Conservation (phyloP, 169 alveolate species). For the Plasmodium gonderi region DNA sequence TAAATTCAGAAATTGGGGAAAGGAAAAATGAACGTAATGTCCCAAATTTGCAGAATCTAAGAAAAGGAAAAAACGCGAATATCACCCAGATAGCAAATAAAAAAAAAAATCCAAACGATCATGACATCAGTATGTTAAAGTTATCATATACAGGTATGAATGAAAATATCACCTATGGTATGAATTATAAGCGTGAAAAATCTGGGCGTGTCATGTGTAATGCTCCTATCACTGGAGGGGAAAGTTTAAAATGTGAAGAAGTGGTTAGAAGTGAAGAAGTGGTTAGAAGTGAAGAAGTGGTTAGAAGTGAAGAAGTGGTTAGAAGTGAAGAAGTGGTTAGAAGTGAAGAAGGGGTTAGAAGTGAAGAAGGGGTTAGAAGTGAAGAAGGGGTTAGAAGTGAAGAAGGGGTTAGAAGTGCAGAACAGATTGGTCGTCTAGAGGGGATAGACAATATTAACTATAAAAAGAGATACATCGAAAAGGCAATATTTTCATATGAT, state of each 20-base stretch:
- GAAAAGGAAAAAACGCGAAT: background rate
- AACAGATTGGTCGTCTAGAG: background rate
- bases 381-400: too few relatives aligned
- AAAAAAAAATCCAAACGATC: background rate
- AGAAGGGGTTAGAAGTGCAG: too few relatives aligned
- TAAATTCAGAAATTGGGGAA: background rate
- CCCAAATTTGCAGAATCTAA: background rate
- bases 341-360: too few relatives aligned
- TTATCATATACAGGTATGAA: background rate
- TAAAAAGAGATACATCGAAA: constrained; percentile 38
- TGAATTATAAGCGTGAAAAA: too few relatives aligned
- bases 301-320: too few relatives aligned
- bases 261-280: too few relatives aligned
- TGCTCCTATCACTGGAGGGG: too few relatives aligned
- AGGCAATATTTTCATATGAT: constrained; percentile 18
- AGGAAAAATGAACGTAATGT: background rate
- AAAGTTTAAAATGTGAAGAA: too few relatives aligned
- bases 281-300: too few relatives aligned
- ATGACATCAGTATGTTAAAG: background rate
- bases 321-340: too few relatives aligned
- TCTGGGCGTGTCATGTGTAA: too few relatives aligned
- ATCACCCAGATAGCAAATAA: background rate
- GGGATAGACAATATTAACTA: background rate
- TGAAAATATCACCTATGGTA: background rate
- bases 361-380: too few relatives aligned